A percentile compares a stretch with the other conserved stretches of the same genome.
phyloP scores from a whole-genome alignment of 73 alveolate species.

The Tetrahymena thermophila region DNA sequence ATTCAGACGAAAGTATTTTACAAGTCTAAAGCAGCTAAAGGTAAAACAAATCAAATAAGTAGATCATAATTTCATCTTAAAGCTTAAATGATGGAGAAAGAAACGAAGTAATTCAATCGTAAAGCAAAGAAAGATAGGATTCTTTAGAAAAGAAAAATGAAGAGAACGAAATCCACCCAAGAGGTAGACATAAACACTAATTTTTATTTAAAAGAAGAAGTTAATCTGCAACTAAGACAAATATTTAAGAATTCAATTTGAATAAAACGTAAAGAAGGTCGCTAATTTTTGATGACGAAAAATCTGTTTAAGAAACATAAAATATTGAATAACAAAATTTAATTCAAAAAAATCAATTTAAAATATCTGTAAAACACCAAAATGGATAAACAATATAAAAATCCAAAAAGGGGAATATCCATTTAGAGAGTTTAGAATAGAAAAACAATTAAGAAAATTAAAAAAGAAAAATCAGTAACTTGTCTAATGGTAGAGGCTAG shows the following conservation, averaged over 20 bases:
- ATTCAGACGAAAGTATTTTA: not conserved
- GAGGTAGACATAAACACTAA: not conserved
- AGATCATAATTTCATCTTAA: not conserved
- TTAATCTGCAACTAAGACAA: not conserved
- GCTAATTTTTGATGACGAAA: not conserved
- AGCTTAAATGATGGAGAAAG: not conserved
- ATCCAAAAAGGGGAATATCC: not conserved
- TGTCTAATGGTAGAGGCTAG: not conserved
- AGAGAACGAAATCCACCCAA: too few relatives aligned
- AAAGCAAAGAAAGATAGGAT: not conserved
- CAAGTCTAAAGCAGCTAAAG: not conserved
- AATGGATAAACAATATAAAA: not conserved
- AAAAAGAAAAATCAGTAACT: not conserved
- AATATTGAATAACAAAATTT: not conserved
- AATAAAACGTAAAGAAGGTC: not conserved
- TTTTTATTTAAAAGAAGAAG: not conserved
- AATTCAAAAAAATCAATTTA: not conserved
- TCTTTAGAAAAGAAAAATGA: not conserved
- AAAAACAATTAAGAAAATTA: not conserved
- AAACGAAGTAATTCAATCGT: not conserved
- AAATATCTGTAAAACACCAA: not conserved
- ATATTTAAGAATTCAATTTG: not conserved
- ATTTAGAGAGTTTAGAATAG: not conserved
- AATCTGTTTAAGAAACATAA: not conserved
- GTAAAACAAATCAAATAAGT: not conserved